A percentile compares a stretch with the other conserved stretches of the same genome.
Conservation (phyloP, 1,139 yeast genomes). For the Nematodospora anomalae region DNA sequence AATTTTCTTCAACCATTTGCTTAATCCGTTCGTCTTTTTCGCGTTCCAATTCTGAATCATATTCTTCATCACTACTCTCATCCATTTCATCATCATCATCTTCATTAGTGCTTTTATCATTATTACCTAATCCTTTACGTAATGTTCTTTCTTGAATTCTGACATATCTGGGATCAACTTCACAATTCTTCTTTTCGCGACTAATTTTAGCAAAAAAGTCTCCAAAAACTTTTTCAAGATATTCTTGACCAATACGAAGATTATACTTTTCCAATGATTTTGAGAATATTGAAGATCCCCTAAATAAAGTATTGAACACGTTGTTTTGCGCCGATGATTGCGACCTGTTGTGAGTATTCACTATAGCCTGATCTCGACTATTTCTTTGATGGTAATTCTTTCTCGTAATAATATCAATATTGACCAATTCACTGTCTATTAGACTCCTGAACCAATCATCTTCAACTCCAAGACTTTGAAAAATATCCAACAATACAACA, state of each 20-base stretch:
- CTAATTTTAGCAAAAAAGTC: slow-evolving; percentile 60
- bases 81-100: slow-evolving; percentile 22
- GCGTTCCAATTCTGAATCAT: slow-evolving; percentile 35
- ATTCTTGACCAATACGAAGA: slow-evolving; percentile 75
- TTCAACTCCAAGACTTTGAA: slow-evolving; percentile 63
- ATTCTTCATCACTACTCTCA: slow-evolving; percentile 26
- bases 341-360: slow-evolving; percentile 4
- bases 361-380: slow-evolving; percentile 16
- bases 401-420: slow-evolving; percentile 47
- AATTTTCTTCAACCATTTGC: slow-evolving; percentile 49
- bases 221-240: slow-evolving; percentile 72
- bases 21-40: slow-evolving; percentile 27
- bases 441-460: slow-evolving; percentile 68
- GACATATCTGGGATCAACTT: slow-evolving; percentile 68
- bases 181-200: slow-evolving; percentile 56
- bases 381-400: slow-evolving; percentile 35
- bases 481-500: slow-evolving; percentile 58
- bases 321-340: slow-evolving; percentile 33
- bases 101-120: slow-evolving; percentile 21
- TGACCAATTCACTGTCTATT: slow-evolving; percentile 61
- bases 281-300: slow-evolving; percentile 83
- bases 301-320: slow-evolving; percentile 70
- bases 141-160: slow-evolving; percentile 41
- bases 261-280: slow-evolving; percentile 79
- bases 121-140: slow-evolving; percentile 25